Evolutionary conservation across 495 filamentous ascomycete genomes (phyloP).

Genomic region (Poronia punctata): DNA sequence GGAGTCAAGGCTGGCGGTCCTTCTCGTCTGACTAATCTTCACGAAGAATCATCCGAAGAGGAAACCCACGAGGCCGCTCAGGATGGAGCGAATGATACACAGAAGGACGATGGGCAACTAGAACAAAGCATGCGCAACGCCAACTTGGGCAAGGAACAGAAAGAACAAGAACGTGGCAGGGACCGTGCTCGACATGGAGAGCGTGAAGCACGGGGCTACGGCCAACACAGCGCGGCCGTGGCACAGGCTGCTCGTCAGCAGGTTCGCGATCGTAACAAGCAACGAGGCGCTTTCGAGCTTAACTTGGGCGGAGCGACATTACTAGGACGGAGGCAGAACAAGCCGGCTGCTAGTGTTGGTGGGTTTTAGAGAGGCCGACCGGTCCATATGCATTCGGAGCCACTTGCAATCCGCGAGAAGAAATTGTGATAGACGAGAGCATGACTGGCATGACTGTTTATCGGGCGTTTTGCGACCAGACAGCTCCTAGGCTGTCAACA

Average conservation of each 20-base stretch:
- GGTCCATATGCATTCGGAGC: no score
- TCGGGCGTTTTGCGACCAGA: no score
- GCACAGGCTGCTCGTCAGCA: conserved; percentile 74
- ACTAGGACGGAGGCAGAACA: conserved; percentile 67
- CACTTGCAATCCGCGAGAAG: no score
- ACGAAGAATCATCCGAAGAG: conserved; percentile 66
- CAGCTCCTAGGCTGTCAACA: no score
- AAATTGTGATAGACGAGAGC: no score
- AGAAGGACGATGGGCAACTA: conserved; percentile 54
- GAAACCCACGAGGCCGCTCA: conserved; percentile 45
- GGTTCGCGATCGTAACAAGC: conserved; percentile 50
- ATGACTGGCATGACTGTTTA: no score
- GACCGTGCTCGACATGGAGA: conserved; percentile 38
- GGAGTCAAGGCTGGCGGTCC: conserved; percentile 46
- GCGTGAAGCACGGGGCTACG: conserved; percentile 60
- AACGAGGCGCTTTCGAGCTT: conserved; percentile 76
- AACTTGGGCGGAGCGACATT: conserved; percentile 85
- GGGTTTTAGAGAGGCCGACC: conserved; percentile 23
- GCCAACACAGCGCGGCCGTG: conserved; percentile 70
- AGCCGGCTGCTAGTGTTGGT: conserved; percentile 33
- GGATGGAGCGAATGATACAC: conserved; percentile 63
- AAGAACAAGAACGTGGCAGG: conserved; percentile 44
- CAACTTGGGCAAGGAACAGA: conserved; percentile 53
- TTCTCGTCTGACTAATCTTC: conserved; percentile 47
- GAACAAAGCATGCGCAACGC: conserved; percentile 81